phyloP scores from a whole-genome alignment of 1,139 yeast genomes.

The Casaregolazyma lundiana region DNA sequence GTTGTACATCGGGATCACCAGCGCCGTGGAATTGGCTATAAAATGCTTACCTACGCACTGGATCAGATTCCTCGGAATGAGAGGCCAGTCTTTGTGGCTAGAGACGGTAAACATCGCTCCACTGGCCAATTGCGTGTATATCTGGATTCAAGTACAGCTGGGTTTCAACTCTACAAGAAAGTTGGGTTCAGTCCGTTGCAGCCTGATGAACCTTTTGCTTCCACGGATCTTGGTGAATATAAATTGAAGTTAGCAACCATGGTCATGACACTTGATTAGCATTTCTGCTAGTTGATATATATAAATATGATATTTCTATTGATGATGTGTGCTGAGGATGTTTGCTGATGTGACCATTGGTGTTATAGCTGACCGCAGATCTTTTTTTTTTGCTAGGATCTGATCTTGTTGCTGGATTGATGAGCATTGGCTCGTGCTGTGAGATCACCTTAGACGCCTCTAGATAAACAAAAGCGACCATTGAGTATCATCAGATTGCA shows the following conservation, averaged over 20 bases:
- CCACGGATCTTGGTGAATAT: neutral
- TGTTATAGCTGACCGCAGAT: too few species aligned
- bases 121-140: constrained; percentile 5
- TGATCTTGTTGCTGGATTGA: too few species aligned
- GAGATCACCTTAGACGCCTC: too few species aligned
- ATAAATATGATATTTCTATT: too few species aligned
- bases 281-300: too few species aligned
- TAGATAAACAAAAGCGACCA: too few species aligned
- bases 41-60: constrained; percentile 3
- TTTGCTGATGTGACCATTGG: too few species aligned
- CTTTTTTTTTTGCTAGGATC: too few species aligned
- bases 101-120: constrained; percentile 2
- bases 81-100: constrained; percentile 4
- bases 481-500: too few species aligned
- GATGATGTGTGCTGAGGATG: too few species aligned
- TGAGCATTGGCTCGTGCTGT: too few species aligned
- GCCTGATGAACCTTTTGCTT: neutral
- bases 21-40: constrained; percentile 2
- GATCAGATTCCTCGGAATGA: neutral
- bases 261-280: neutral
- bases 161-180: neutral
- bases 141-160: constrained; percentile 3
- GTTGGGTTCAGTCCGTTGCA: neutral
- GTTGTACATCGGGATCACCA: constrained; percentile 2
- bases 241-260: neutral